Evolutionary conservation across 1,284 basidiomycete genomes (phyloP), one percentile per base, ranked within the genome.

Genomic region (Retiboletus fuscus): DNA sequence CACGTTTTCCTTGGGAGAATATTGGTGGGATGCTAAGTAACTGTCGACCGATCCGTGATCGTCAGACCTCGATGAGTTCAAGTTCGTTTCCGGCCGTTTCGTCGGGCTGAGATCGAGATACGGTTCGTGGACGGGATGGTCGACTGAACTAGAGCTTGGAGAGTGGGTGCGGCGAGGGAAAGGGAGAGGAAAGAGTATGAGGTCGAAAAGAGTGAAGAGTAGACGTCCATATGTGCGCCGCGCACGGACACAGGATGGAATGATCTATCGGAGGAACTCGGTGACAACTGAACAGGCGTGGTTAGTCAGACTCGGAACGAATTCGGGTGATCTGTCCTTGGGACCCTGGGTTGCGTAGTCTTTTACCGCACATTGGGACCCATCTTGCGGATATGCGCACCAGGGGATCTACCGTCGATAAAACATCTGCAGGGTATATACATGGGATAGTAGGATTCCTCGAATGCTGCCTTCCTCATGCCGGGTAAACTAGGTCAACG

Each of bases 361-460:
- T 6, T 39, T 39, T 6, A 39, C 11, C 34, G 34, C 34, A 39
- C 34, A 8, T 39, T 39, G 34, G 34, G 8, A 10, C 34, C 34
- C 34, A 39, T 39, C 34, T 39, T 55, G 64, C 41, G 28, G 20
- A 26, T 44, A 44, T 64, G 22, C 28, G 22, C 18, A 15, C 67
- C 39, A 39, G 39, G 20, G 28, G 26, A 47, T 68, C 43, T 41
- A 69, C 22, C 12, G n/a, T 22, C 22, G 30, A 70, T 28, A 58
- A 43, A 63, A n/a, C 26, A 47, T 30, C 30, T 41, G 63, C 7
- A 55, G 57, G 76, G 72, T 76, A 75, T 76, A 61, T 76, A 72
- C 65, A 63, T 49, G 57, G 30, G 39, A 53, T 62, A 34, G 51
- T 22, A 44, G 34, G 16, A 16, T 44, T 39, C 34, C 61, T n/a